phyloP scores from a whole-genome alignment of 2,329 filamentous ascomycete species.

The Pseudogymnoascus sp. region DNA sequence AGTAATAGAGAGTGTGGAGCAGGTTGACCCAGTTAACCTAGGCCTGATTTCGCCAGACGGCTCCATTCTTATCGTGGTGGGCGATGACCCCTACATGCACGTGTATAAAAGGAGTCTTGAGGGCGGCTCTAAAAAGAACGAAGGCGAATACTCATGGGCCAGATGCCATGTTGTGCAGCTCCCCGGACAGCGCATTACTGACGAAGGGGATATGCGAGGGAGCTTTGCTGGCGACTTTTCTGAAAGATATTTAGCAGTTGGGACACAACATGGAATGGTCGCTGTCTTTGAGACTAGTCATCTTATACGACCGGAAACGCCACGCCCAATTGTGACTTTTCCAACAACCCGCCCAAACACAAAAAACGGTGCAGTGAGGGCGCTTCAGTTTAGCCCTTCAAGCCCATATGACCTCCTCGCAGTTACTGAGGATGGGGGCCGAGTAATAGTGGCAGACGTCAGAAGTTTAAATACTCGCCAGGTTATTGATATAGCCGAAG shows the following conservation, averaged over 20 bases:
- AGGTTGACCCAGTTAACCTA: conserved; percentile 85
- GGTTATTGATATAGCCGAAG: conserved; percentile 54
- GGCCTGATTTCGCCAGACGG: conserved; percentile 90
- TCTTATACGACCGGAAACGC: conserved; percentile 36
- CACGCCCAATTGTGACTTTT: conserved; percentile 67
- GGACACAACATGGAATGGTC: conserved; percentile 72
- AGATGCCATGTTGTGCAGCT: conserved; percentile 44
- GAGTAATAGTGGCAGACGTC: conserved; percentile 65
- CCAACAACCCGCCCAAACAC: conserved; percentile 64
- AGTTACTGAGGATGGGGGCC: conserved; percentile 83
- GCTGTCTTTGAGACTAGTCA: conserved; percentile 58
- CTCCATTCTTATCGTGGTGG: conserved; percentile 68
- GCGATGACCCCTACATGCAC: conserved; percentile 80
- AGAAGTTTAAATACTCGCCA: conserved; percentile 62
- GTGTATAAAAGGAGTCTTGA: conserved; percentile 54
- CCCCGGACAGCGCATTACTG: conserved; percentile 47
- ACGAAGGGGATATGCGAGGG: conserved; percentile 48
- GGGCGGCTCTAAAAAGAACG: conserved; percentile 14
- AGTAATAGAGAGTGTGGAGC: conserved; percentile 60
- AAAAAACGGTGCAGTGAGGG: conserved; percentile 72
- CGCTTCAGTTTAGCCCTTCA: conserved; percentile 81
- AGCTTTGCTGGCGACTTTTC: conserved; percentile 76
- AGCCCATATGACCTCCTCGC: conserved; percentile 83
- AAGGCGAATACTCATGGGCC: conserved; percentile 40
- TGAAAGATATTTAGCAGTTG: conserved; percentile 63